phyloP scores from a whole-genome alignment of 345 rosid species.

The Aurinia saxatilis region DNA sequence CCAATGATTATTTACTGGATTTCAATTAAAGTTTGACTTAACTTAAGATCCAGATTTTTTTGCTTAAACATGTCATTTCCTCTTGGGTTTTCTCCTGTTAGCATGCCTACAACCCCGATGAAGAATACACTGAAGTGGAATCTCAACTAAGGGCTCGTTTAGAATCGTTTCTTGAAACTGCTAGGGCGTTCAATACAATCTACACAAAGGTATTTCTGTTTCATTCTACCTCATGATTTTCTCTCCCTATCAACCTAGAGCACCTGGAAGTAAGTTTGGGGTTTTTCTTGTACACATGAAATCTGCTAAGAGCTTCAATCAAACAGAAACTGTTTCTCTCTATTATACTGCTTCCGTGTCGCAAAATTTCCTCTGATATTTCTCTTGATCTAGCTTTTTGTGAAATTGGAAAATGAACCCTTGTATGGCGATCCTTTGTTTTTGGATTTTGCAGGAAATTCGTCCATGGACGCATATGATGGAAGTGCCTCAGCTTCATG shows the following conservation, averaged over 20 bases:
- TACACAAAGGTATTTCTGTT: constrained; percentile 68
- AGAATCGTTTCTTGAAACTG: constrained; percentile 91
- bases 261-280: neutral
- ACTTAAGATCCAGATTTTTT: neutral
- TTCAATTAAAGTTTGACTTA: neutral
- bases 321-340: neutral
- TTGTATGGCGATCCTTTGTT: neutral
- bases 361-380: neutral
- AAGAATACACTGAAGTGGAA: constrained; percentile 89
- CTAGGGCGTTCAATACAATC: constrained; percentile 84
- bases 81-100: constrained; percentile 14
- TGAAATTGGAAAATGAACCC: neutral
- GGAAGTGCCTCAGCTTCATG: constrained; percentile 99
- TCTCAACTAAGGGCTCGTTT: constrained; percentile 66
- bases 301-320: neutral
- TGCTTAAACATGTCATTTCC: neutral
- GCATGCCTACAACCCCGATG: constrained; percentile 97
- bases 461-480: constrained; percentile 99
- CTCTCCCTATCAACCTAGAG: neutral
- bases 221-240: constrained; percentile 6
- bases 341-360: neutral
- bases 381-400: neutral
- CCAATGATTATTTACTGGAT: neutral
- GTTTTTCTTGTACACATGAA: neutral
- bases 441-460: constrained; percentile 50